Conservation (phyloP, 2,329 filamentous ascomycete genomes). For the Zymoseptoria tritici region DNA sequence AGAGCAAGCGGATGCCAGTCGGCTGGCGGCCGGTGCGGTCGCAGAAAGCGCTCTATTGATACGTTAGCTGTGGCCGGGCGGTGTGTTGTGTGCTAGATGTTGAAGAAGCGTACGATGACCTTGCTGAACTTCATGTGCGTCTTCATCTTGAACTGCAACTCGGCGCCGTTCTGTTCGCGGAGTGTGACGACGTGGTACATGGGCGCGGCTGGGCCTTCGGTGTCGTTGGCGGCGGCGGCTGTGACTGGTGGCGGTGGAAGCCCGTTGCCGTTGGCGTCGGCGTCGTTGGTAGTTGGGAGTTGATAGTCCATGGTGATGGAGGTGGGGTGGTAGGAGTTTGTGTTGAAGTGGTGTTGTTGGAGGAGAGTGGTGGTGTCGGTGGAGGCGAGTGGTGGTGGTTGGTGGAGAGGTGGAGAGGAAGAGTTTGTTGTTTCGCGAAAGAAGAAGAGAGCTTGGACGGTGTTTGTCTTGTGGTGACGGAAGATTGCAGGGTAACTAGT, state of each 20-base stretch:
- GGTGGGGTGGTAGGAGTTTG: background rate
- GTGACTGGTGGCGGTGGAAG: background rate
- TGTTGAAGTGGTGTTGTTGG: background rate
- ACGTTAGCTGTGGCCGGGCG: background rate
- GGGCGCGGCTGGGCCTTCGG: background rate
- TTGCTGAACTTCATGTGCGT: conserved; percentile 17
- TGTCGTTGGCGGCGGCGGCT: background rate
- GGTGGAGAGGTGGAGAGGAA: background rate
- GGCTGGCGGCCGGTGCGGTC: conserved; percentile 8
- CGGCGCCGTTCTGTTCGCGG: conserved; percentile 11
- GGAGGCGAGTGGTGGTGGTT: background rate
- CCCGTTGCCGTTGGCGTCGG: conserved; percentile 2
- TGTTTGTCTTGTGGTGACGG: background rate
- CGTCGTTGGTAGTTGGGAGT: background rate
- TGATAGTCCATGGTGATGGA: background rate
- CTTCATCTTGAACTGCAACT: conserved; percentile 22
- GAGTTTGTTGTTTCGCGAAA: background rate
- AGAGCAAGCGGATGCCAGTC: conserved; percentile 16
- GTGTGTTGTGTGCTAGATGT: background rate
- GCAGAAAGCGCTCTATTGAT: conserved; percentile 10
- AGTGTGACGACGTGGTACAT: conserved; percentile 10
- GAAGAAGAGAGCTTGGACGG: background rate
- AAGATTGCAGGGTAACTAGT: background rate
- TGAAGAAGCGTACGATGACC: background rate
- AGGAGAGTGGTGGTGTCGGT: background rate